These are phyloP conservation scores for Plantago coronopus DNA, from an alignment of 305 asterid genomes.

Conservation along the genomic window DNA sequence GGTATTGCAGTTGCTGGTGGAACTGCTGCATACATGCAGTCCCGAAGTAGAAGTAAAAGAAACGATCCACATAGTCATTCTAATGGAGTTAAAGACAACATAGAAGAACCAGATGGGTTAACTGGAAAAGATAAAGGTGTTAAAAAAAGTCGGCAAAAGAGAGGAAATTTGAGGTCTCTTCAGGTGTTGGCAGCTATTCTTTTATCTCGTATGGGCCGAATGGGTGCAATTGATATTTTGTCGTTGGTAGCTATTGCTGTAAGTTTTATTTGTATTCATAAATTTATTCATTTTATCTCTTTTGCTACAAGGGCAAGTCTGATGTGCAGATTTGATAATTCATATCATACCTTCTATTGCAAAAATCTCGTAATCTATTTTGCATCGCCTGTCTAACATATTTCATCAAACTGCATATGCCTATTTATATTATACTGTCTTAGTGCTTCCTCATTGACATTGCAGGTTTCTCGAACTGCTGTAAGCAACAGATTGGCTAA, in stretches of 20 bases:
- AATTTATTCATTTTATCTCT: too few species aligned
- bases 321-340: conserved; percentile 16
- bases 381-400: neutral
- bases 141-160: conserved; percentile 69
- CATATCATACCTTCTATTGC: conserved; percentile 20
- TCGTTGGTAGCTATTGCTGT: conserved; percentile 88
- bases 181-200: conserved; percentile 88
- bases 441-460: conserved; percentile 23
- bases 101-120: conserved; percentile 38
- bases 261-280: conserved; percentile 28
- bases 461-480: conserved; percentile 85
- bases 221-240: conserved; percentile 72
- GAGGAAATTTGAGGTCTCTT: conserved; percentile 85
- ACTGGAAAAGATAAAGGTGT: conserved; percentile 46
- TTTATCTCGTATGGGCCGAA: conserved; percentile 76
- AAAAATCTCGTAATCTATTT: conserved; percentile 9
- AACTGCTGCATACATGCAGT: conserved; percentile 77
- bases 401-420: neutral
- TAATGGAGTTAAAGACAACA: conserved; percentile 44
- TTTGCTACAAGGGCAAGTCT: conserved; percentile 15
- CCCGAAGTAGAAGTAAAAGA: conserved; percentile 46
- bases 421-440: conserved; percentile 15
- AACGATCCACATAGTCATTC: conserved; percentile 37
- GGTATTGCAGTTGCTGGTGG: conserved; percentile 91
- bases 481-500: conserved; percentile 96